Base-by-base conservation (phyloP, 2,329 filamentous ascomycete genomes). In the Ambrosiella beaveri region DNA sequence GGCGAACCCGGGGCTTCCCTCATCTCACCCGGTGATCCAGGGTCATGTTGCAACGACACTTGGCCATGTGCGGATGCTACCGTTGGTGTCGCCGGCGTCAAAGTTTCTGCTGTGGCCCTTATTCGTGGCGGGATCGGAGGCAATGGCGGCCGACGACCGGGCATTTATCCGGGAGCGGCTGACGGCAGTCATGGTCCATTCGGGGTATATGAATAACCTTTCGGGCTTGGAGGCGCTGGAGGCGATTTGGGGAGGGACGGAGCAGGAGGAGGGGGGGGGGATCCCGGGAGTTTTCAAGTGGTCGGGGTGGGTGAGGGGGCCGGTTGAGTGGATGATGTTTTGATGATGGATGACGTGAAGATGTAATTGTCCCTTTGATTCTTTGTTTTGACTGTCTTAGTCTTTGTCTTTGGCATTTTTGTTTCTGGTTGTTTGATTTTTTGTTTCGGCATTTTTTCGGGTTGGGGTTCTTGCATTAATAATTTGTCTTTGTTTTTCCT, bases 121-220 rank as follows among this genome's bases (percentile, higher is more conserved):
- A 12, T 95, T 96, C 68, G 85, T 96, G 56, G 83, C 85, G 0
- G 90, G 90, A 17, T 89, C 87, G 19, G 91, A 96, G 71, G 95
- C 88, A 65, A 84, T 93, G 62, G 85, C 88, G 63, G 81, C 86
- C 65, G 74, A 82, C 55, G 86, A 95, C 65, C 85, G 90, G 62
- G 79, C 80, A 59, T 80, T 90, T 60, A 85, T 96, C 56, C 81
- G 89, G 57, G 77, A 81, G 63, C 84, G 89, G 64, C 95, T 88
- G 71, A 77, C 83, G 50, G 88, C 91, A 66, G 91, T 96, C 63
- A 89, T 91, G 75, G 80, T 82, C 37, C 85, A 91, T 63, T 91
- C 86, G 57, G 90, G 90, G 1, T 96, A 96, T 71, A 87, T 89
- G 75, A 96, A 95, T 71, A 96, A 95, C 67, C 77, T 94, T 45